A percentile compares a stretch with the other conserved stretches of the same genome.
Conservation (phyloP, 768 basidiomycete genomes). For the Chlorophyllum brunneum region DNA sequence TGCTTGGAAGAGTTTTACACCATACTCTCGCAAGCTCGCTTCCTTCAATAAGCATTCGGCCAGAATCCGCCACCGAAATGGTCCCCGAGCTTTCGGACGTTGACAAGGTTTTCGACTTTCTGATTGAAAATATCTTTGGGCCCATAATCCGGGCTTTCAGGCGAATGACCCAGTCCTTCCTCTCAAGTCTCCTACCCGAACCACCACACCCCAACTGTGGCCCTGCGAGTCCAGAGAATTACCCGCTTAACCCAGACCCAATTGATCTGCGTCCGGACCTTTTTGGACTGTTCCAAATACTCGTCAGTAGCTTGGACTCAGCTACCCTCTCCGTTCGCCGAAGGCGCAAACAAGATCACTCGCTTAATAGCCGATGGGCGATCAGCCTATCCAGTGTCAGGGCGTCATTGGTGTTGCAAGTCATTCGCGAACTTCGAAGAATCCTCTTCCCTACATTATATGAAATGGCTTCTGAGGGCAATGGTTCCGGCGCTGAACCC, state of each 20-base stretch:
- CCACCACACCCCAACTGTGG: background rate
- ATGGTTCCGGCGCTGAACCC: background rate
- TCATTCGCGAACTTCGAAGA: slow-evolving; percentile 33
- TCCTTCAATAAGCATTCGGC: background rate
- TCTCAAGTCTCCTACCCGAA: background rate
- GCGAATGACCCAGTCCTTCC: background rate
- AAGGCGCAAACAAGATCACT: background rate
- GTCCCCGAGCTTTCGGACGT: background rate
- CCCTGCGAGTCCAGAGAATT: background rate
- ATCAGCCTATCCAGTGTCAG: slow-evolving; percentile 7
- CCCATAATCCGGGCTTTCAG: slow-evolving; percentile 5
- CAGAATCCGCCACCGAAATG: background rate
- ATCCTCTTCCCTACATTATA: slow-evolving; percentile 27
- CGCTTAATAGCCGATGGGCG: background rate
- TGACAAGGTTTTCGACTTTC: slow-evolving; percentile 6
- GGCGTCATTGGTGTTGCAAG: slow-evolving; percentile 32
- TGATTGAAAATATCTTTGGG: slow-evolving; percentile 6
- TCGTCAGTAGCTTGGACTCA: background rate
- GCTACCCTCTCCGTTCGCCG: background rate
- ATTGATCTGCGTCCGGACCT: slow-evolving; percentile 8
- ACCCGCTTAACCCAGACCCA: background rate
- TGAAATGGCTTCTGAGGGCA: no score
- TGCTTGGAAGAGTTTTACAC: background rate
- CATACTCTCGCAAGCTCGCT: background rate
- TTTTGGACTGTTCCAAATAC: slow-evolving; percentile 6